Conservation (phyloP, 2,329 filamentous ascomycete genomes). For the Phaeosphaeria sp. region DNA sequence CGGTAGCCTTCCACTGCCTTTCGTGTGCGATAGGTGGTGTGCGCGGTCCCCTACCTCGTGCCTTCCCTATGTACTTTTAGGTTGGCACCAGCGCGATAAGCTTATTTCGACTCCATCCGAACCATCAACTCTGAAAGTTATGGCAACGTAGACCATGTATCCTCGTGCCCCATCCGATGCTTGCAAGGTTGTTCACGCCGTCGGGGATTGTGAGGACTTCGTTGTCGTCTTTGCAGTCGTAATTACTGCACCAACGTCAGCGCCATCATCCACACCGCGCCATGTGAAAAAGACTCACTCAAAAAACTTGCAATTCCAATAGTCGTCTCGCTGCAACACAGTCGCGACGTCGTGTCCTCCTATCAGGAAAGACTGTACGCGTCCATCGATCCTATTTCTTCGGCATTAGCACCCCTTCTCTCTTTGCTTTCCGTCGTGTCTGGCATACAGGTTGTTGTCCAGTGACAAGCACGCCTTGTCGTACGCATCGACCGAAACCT, state of each 20-base stretch:
- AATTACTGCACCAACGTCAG: conserved; percentile 34
- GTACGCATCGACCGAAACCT: conserved; percentile 40
- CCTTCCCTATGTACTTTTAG: neutral
- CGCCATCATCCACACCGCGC: neutral
- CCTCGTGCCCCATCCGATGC: conserved; percentile 34
- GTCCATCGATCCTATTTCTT: conserved; percentile 40
- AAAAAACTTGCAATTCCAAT: conserved; percentile 45
- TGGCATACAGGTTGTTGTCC: conserved; percentile 39
- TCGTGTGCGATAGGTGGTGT: neutral
- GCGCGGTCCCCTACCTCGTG: neutral
- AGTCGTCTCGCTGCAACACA: conserved; percentile 34
- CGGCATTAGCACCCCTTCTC: neutral
- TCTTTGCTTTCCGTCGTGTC: neutral
- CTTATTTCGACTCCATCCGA: neutral
- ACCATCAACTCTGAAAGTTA: conserved; percentile 15
- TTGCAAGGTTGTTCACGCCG: conserved; percentile 42
- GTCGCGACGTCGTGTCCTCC: conserved; percentile 36
- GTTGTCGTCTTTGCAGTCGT: conserved; percentile 34
- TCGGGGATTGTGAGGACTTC: conserved; percentile 32
- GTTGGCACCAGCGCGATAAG: neutral
- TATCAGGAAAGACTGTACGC: conserved; percentile 39
- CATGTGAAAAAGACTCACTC: conserved; percentile 31
- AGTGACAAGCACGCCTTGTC: conserved; percentile 39
- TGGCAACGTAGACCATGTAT: conserved; percentile 38
- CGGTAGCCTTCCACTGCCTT: neutral